phyloP scores from a whole-genome alignment of 306 rosid genomes.

The Prosopis cineraria region DNA sequence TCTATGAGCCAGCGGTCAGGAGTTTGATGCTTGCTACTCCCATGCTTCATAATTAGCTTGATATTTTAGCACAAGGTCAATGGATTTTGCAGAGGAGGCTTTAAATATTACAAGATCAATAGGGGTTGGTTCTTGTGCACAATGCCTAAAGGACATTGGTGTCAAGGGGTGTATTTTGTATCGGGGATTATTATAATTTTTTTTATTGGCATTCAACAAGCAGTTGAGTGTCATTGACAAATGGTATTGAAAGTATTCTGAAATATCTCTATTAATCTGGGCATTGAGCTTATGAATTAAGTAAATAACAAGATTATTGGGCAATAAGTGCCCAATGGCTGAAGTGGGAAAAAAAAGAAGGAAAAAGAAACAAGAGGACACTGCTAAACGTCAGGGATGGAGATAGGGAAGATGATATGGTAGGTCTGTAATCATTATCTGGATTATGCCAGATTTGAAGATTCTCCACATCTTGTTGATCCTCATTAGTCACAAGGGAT shows the following conservation, averaged over 20 bases:
- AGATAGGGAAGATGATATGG: neutral
- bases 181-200: neutral
- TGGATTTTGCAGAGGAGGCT: neutral
- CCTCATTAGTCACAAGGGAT: too few relatives aligned
- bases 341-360: neutral
- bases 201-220: neutral
- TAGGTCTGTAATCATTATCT: neutral
- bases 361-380: neutral
- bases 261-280: neutral
- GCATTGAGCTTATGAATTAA: neutral
- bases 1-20: neutral
- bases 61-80: neutral
- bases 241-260: neutral
- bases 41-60: neutral
- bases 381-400: neutral
- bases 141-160: neutral
- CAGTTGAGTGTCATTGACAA: neutral
- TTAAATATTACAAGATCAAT: neutral
- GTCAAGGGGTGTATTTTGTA: neutral
- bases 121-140: neutral
- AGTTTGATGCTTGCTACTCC: neutral
- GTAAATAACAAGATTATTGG: neutral
- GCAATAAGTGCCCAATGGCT: neutral
- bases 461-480: neutral
- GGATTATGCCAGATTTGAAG: neutral